Evolutionary conservation across 495 filamentous ascomycete species (phyloP).

Genomic region (Lasiosphaeria miniovina): DNA sequence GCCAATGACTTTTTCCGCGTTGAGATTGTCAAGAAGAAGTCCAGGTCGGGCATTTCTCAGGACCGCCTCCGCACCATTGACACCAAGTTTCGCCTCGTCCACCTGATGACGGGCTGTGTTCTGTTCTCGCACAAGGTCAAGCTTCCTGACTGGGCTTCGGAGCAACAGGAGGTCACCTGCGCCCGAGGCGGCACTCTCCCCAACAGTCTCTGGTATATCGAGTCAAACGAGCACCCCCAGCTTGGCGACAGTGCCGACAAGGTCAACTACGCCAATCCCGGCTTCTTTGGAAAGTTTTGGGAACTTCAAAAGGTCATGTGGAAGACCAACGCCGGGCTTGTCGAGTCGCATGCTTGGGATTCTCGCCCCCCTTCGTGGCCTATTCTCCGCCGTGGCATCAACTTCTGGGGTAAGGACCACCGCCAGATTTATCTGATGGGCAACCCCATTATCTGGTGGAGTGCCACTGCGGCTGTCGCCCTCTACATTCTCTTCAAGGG

Average conservation of each 20-base stretch:
- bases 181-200: constrained; percentile 89
- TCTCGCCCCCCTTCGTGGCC: constrained; percentile 94
- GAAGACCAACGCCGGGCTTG: constrained; percentile 93
- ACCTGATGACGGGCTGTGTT: constrained; percentile 94
- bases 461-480: constrained; percentile 73
- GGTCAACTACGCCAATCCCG: constrained; percentile 92
- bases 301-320: constrained; percentile 99
- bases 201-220: constrained; percentile 96
- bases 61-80: constrained; percentile 87
- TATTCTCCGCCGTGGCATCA: constrained; percentile 89
- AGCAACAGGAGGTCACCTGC: constrained; percentile 98
- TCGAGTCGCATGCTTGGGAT: constrained; percentile 97
- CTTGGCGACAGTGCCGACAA: constrained; percentile 74
- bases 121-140: constrained; percentile 99
- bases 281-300: constrained; percentile 98
- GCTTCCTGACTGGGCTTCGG: constrained; percentile 92
- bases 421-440: constrained; percentile 96
- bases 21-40: constrained; percentile 89
- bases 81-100: constrained; percentile 91
- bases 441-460: constrained; percentile 95
- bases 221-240: constrained; percentile 78
- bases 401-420: constrained; percentile 96
- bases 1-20: constrained; percentile 94
- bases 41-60: constrained; percentile 75
- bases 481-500: constrained; percentile 82